Evolutionary conservation across 306 rosid genomes (phyloP).

Genomic region (Cicer arietinum): DNA sequence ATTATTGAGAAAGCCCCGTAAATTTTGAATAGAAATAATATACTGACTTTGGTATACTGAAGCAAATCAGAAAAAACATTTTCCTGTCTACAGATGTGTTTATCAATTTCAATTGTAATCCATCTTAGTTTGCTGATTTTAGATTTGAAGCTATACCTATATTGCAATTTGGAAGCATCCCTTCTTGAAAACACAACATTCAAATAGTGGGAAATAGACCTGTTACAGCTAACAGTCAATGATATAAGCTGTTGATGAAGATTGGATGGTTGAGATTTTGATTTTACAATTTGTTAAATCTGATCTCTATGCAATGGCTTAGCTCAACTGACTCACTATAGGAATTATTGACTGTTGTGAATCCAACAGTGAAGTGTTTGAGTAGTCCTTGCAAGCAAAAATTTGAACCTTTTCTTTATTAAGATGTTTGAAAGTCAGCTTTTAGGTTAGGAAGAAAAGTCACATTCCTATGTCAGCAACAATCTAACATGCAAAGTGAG

Average conservation of each 20-base stretch:
- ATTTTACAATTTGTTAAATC: neutral
- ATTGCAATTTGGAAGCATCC: constrained; percentile 14
- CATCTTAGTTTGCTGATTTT: neutral
- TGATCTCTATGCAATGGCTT: neutral
- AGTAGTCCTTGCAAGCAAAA: neutral
- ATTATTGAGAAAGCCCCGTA: neutral
- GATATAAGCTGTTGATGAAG: neutral
- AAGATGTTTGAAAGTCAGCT: constrained; percentile 23
- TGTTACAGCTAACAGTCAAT: too few species aligned
- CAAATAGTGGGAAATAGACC: neutral
- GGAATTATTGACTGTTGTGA: neutral
- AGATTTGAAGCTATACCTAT: constrained; percentile 22
- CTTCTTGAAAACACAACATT: constrained; percentile 7
- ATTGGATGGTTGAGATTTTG: neutral
- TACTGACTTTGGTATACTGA: neutral
- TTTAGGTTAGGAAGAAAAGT: constrained; percentile 26
- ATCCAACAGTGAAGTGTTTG: neutral
- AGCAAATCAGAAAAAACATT: neutral
- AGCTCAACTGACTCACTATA: neutral
- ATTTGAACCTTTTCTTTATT: constrained; percentile 8
- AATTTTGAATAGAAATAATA: constrained; percentile 12
- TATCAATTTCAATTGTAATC: constrained; percentile 1
- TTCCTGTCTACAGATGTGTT: neutral
- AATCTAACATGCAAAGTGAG: constrained; percentile 32
- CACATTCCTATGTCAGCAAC: constrained; percentile 19